Base-by-base conservation (phyloP, 306 rosid species). In the Gynostemma pentaphyllum region DNA sequence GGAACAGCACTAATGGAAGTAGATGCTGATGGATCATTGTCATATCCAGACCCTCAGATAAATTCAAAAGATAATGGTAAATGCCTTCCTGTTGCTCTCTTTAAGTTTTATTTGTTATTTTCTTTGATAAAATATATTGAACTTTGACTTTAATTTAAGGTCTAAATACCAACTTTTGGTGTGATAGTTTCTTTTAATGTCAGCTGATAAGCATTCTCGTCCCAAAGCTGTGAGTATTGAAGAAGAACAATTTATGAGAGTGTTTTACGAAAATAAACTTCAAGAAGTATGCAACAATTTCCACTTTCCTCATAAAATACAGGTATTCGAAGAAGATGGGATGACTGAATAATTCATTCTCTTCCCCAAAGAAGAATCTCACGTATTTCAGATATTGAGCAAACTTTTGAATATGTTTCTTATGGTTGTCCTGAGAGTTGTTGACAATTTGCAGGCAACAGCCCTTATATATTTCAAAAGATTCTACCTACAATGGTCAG, bases 381-480 rank as follows among this genome's bases (percentile, higher is more conserved):
- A 2, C 39, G 32, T 6, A 13, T 60, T 13, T 39, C 12, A 7
- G 9, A 21, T 14, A 23, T 61, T 40, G 39, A 16, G 57, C n/a
- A 5, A 59, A 13, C 39, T 37, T 47, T 9, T 47, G 1, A 12
- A 45, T 44, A 56, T 12, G 22, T 57, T 52, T 50, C 0, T 39
- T 36, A 41, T 51, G 28, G 46, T 64, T 45, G 32, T 71, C 70
- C 49, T 74, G 60, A 50, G 53, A 26, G 74, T 51, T 64, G 74
- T 78, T 78, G 51, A 45, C 71, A 48, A 62, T 79, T 67, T 71
- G 69, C 87, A 92, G 97, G 97, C 94, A 73, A 75, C 94, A 0
- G 97, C 95, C 57, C 97, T 92, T 56, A 79, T 92, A 59, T 92
- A 86, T 81, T 92, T 92, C 78, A 86, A 88, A 78, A 88, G 97